Evolutionary conservation across 2,329 filamentous ascomycete genomes (phyloP), one percentile per base, ranked within the genome.

Genomic region (Sclerotinia borealis): DNA sequence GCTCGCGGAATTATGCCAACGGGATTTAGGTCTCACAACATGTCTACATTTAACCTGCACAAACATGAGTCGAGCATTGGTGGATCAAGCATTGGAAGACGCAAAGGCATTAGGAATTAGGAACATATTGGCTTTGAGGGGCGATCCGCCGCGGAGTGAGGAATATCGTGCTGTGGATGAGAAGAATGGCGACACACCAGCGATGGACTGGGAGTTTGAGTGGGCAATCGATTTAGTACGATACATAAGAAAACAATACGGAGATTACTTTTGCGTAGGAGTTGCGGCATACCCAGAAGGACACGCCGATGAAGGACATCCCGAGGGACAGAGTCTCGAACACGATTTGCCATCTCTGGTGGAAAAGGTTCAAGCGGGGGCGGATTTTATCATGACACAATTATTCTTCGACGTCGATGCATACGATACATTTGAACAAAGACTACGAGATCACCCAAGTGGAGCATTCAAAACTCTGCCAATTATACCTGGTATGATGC

Each of bases 301-400:
- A 8, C 95, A 98, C 75, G 89, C 92, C 7, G 92, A 96, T 73
- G 92, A 96, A 76, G 91, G 88, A 66, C 89, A 96, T 75, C 93
- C 93, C 1, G 74, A 81, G 39, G 84, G 81, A 31, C 85, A 88
- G 76, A 85, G 82, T 68, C 72, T 87, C 43, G 91, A 96, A 72
- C 84, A 90, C 67, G 95, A 99, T 77, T 78, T 99, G 64, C 91
- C 93, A 0, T 96, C 90, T 72, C 81, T 99, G 61, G 85, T 96
- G 13, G 92, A 96, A 69, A 99, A 99, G 81, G 89, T 89, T 0
- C 82, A 88, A 70, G 95, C 95, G 4, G 95, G 95, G 1, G 95
- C 93, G 58, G 93, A 98, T 77, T 99, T 99, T 74, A 90, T 99
- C 77, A 96, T 99, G 91, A 98, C 95, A 0, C 95, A 99, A 76